Evolutionary conservation across 2,329 filamentous ascomycete genomes (phyloP).

Genomic region (Hysterium pulicare): DNA sequence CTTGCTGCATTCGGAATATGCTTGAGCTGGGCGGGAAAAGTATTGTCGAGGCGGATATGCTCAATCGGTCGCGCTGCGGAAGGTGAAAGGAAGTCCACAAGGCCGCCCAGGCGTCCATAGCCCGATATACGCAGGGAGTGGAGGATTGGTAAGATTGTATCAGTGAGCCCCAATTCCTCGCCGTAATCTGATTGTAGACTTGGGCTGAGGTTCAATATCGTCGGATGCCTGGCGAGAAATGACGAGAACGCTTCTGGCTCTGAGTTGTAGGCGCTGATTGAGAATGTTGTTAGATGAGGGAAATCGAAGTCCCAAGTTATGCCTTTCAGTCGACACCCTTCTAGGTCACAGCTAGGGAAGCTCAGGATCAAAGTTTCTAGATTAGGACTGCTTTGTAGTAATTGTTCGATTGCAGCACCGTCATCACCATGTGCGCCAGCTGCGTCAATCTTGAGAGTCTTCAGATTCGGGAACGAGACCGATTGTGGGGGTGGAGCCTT

Average conservation of each 20-base stretch:
- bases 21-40: neutral
- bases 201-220: slow-evolving; percentile 5
- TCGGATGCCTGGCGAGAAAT: slow-evolving; percentile 4
- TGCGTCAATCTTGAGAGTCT: slow-evolving; percentile 4
- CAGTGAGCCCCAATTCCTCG: neutral
- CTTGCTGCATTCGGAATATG: neutral
- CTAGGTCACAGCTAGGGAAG: slow-evolving; percentile 13
- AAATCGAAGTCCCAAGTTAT: slow-evolving; percentile 12
- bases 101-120: neutral
- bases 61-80: slow-evolving; percentile 3
- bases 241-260: neutral
- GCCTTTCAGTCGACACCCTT: slow-evolving; percentile 9
- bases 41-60: slow-evolving; percentile 2
- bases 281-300: slow-evolving; percentile 3
- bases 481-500: neutral
- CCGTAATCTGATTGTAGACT: neutral
- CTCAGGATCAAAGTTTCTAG: slow-evolving; percentile 5
- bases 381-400: slow-evolving; percentile 6
- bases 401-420: slow-evolving; percentile 6
- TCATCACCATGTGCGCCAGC: slow-evolving; percentile 8
- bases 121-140: neutral
- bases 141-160: neutral
- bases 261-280: slow-evolving; percentile 5
- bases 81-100: neutral
- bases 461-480: slow-evolving; percentile 7